A percentile compares a stretch with the other conserved stretches of the same genome.
These are phyloP conservation scores for Heterobasidion irregulare DNA, from an alignment of 1,284 basidiomycete genomes.

Conservation along the genomic window DNA sequence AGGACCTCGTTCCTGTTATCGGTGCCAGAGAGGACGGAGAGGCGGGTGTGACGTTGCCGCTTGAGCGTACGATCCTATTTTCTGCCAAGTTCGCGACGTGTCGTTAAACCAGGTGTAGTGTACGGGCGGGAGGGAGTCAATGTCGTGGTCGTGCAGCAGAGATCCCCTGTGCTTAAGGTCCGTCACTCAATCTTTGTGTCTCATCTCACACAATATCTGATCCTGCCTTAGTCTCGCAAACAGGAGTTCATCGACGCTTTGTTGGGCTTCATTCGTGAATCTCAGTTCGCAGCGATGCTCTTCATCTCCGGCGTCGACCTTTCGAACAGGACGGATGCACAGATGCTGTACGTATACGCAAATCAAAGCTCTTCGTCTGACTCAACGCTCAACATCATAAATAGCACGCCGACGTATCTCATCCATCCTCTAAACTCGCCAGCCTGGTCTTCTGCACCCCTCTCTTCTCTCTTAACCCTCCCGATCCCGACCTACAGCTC, in stretches of 20 bases:
- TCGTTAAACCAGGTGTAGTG: slow-evolving; percentile 31
- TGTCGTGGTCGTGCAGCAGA: slow-evolving; percentile 61
- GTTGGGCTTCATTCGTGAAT: slow-evolving; percentile 42
- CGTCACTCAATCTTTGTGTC: slow-evolving; percentile 3
- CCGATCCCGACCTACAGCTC: slow-evolving; percentile 45
- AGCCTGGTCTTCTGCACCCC: slow-evolving; percentile 27
- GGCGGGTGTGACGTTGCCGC: slow-evolving; percentile 56
- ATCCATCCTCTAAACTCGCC: slow-evolving; percentile 34
- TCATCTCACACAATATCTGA: not conserved
- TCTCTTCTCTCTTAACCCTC: slow-evolving; percentile 30
- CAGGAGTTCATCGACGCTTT: slow-evolving; percentile 55
- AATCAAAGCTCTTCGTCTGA: slow-evolving; percentile 6
- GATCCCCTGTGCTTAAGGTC: slow-evolving; percentile 71
- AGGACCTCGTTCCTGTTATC: slow-evolving; percentile 58
- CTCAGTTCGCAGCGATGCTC: slow-evolving; percentile 41
- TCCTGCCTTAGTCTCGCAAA: slow-evolving; percentile 46
- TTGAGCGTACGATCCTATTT: slow-evolving; percentile 49
- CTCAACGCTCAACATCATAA: slow-evolving; percentile 9
- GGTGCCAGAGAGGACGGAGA: slow-evolving; percentile 54
- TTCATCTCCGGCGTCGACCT: slow-evolving; percentile 71
- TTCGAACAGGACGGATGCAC: slow-evolving; percentile 63
- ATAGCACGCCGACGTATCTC: slow-evolving; percentile 53
- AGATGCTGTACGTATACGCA: slow-evolving; percentile 54
- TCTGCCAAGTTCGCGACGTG: slow-evolving; percentile 1
- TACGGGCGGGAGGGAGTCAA: slow-evolving; percentile 44